These are phyloP conservation scores for Cladosporium phlei DNA, from an alignment of 2,329 filamentous ascomycete species.

Conservation along the genomic window DNA sequence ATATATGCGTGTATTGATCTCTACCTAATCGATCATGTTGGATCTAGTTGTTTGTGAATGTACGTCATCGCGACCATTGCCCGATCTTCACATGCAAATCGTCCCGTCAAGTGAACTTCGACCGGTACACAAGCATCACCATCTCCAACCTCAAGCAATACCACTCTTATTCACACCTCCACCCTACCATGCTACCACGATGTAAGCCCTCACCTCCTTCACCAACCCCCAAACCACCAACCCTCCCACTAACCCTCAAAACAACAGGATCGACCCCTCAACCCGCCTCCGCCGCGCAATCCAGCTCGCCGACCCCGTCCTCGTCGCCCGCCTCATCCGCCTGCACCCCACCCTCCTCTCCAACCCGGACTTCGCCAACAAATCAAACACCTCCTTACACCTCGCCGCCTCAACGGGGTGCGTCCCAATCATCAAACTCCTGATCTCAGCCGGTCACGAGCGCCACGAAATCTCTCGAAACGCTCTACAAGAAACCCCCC, in stretches of 20 bases:
- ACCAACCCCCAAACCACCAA: slow-evolving; percentile 6
- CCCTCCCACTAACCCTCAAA: slow-evolving; percentile 7
- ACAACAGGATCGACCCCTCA: slow-evolving; percentile 69
- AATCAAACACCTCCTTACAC: slow-evolving; percentile 80
- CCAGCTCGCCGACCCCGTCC: slow-evolving; percentile 64
- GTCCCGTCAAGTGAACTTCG: neutral
- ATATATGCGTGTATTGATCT: neutral
- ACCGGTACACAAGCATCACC: neutral
- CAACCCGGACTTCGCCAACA: slow-evolving; percentile 71
- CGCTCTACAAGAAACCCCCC: slow-evolving; percentile 71
- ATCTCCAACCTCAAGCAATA: neutral
- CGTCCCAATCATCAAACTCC: slow-evolving; percentile 60
- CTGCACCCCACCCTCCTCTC: slow-evolving; percentile 67
- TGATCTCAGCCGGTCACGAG: slow-evolving; percentile 74
- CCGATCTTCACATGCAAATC: slow-evolving; percentile 12
- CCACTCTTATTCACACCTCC: neutral
- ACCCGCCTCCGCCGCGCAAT: slow-evolving; percentile 79
- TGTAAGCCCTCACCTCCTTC: neutral
- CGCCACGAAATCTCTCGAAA: slow-evolving; percentile 68
- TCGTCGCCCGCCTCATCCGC: slow-evolving; percentile 71
- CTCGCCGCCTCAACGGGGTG: slow-evolving; percentile 71
- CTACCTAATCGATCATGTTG: neutral
- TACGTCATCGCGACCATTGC: slow-evolving; percentile 6
- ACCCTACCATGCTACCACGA: slow-evolving; percentile 5
- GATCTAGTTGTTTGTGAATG: neutral